Percentiles rank a stretch among this genome's conserved stretches.
Conservation (phyloP, 2,329 filamentous ascomycete genomes). For the Colletotrichum kahawae region DNA sequence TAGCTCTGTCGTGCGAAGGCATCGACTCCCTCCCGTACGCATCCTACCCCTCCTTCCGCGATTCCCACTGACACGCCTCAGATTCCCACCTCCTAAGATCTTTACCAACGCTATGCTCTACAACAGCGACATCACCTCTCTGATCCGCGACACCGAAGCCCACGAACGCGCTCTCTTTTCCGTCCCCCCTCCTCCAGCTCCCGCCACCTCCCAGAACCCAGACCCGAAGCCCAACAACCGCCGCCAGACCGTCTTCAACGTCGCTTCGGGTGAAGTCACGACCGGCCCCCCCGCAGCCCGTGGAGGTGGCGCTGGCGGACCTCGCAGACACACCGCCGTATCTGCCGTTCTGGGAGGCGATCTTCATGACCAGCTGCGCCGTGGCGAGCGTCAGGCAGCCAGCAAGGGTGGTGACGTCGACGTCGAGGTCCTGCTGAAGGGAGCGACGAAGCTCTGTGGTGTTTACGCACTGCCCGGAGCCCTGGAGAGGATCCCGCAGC, state of each 20-base stretch:
- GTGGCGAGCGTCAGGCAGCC: conserved; percentile 52
- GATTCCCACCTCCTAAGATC: conserved; percentile 89
- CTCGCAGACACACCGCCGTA: conserved; percentile 80
- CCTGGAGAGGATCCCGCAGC: conserved; percentile 72
- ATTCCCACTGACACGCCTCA: conserved; percentile 39
- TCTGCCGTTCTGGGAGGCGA: conserved; percentile 88
- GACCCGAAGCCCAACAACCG: conserved; percentile 50
- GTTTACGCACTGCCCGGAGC: conserved; percentile 88
- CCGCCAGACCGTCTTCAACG: conserved; percentile 70
- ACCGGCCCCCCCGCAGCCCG: conserved; percentile 46
- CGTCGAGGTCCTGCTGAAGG: conserved; percentile 81
- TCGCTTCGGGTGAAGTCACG: conserved; percentile 66
- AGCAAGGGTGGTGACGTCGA: conserved; percentile 75
- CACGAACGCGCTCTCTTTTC: conserved; percentile 97
- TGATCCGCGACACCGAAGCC: conserved; percentile 93
- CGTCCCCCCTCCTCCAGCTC: conserved; percentile 72
- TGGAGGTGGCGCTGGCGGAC: conserved; percentile 40
- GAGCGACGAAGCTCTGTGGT: conserved; percentile 87
- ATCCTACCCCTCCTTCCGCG: conserved; percentile 7
- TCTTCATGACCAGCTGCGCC: conserved; percentile 79
- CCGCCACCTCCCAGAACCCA: conserved; percentile 43
- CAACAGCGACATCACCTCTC: conserved; percentile 87
- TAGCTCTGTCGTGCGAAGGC: conserved; percentile 75
- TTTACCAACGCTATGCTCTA: conserved; percentile 93
- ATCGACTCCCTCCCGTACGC: conserved; percentile 76